phyloP scores from a whole-genome alignment of 108 stramenopile species.

The Skeletonema grethae region DNA sequence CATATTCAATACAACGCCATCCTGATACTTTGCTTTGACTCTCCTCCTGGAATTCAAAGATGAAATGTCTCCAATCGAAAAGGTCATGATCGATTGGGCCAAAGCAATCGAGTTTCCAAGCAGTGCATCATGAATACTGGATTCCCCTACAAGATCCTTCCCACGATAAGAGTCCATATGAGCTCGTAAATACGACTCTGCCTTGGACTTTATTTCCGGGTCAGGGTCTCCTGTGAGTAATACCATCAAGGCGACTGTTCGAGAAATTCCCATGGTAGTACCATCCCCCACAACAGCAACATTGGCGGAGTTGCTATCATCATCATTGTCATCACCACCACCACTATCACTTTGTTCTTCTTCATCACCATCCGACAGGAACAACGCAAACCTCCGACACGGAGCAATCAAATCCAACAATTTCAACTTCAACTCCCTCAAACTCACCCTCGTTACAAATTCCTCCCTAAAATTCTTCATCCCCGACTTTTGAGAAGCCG shows the following conservation, averaged over 20 bases:
- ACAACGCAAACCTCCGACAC: slow-evolving; percentile 57
- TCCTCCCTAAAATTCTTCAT: slow-evolving; percentile 54
- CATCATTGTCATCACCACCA: neutral
- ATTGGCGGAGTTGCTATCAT: neutral
- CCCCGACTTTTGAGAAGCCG: slow-evolving; percentile 51
- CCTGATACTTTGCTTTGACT: slow-evolving; percentile 18
- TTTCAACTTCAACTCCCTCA: slow-evolving; percentile 56
- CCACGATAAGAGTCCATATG: slow-evolving; percentile 63
- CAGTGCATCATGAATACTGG: slow-evolving; percentile 26
- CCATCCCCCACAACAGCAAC: neutral
- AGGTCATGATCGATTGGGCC: slow-evolving; percentile 40
- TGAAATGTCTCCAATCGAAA: slow-evolving; percentile 57
- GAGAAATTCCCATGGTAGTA: slow-evolving; percentile 36
- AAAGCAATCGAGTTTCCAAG: slow-evolving; percentile 56
- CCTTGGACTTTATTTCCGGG: slow-evolving; percentile 61
- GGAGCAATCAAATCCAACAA: slow-evolving; percentile 76
- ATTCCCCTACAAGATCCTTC: slow-evolving; percentile 21
- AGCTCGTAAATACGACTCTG: slow-evolving; percentile 60
- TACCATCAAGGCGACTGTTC: slow-evolving; percentile 67
- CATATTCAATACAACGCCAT: slow-evolving; percentile 30
- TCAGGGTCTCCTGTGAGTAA: slow-evolving; percentile 62
- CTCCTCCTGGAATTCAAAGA: slow-evolving; percentile 9
- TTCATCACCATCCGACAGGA: slow-evolving; percentile 36
- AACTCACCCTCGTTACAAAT: slow-evolving; percentile 19
- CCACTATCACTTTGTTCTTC: neutral